Base-by-base conservation (phyloP, 2,329 filamentous ascomycete species). In the Xylariaceae sp. region DNA sequence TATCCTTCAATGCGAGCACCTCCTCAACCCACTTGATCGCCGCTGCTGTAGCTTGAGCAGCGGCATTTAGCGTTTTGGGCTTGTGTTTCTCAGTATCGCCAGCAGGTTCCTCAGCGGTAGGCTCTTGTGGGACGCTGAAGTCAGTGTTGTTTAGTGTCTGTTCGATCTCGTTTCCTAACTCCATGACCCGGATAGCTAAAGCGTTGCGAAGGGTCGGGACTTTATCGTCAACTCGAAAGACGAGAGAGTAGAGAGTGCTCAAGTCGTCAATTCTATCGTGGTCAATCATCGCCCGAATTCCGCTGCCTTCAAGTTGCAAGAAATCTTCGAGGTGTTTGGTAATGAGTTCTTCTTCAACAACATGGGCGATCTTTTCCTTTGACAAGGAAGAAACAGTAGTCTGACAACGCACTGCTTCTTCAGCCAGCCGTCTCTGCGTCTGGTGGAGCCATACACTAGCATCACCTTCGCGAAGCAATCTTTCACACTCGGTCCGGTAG, bases 11-110 rank as follows among this genome's bases (percentile, higher is more conserved):
- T 15, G 75, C 74, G 41, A 99, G 76, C 2, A 97, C 89, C 64
- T 96, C 92, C 64, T 96, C 91, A 2, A 97, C 93, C 94, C 94
- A 99, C 65, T 89, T 91, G 64, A 97, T 88, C 0, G 94, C 94
- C 1, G 92, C 89, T 0, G 85, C 82, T 0, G 94, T 97, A 67
- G 92, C 88, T 69, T 91, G 88, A 23, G 91, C 92, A 6, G 86
- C 76, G 1, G 82, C 76, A 55, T 77, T 82, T 30, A 81, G 66
- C 52, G 81, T 68, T 62, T 85, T 82, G 18, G 72, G 63, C 48
- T 79, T 80, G 0, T 64, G 70, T 51, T 76, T 77, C 6, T 79
- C 78, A 2, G 72, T 80, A 6, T 81, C 80, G 10, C 81, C 76
- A 3, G 77, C 76, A 35, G 75, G 59, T 50, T 71, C 70, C 33